Base-by-base conservation (phyloP, 2,329 filamentous ascomycete species). In the Xylariaceae sp. region DNA sequence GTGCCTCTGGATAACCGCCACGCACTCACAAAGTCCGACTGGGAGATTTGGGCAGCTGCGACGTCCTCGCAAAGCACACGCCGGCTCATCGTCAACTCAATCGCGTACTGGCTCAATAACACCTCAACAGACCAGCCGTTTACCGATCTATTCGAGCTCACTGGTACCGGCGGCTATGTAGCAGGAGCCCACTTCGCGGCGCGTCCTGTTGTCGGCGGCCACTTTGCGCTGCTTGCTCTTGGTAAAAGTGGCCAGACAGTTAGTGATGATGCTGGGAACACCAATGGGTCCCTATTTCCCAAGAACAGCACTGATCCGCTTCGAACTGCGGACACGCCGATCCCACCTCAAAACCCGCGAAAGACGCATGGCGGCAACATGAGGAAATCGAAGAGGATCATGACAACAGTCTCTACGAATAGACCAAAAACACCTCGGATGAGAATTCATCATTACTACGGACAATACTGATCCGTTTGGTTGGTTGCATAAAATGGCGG, bases 21-120 rank as follows among this genome's bases (percentile, higher is more conserved):
- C 62, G 62, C 83, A 11, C 87, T 86, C 65, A 82, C 83, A 39
- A 87, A 88, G 59, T 81, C 78, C 2, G 84, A 87, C 63, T 87
- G 84, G 84, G 79, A 85, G 53, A 80, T 87, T 59, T 84, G 85
- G 65, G 75, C 81, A 3, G 84, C 84, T 38, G 81, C 83, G 0
- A 80, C 86, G 0, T 74, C 79, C 3, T 71, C 69, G 24, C 66
- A 71, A 41, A 60, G 64, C 35, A 79, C 79, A 3, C 71, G 83
- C 29, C 65, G 69, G 1, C 70, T 80, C 49, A 83, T 87, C 44
- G 62, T 87, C 30, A 72, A 83, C 39, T 71, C 74, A 2, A 73
- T 86, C 8, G 81, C 81, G 0, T 68, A 66, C 49, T 88, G 84
- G 84, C 63, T 87, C 42, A 87, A 87, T 53, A 78, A 84, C 57